A percentile compares a stretch with the other conserved stretches of the same genome.
Evolutionary conservation across 345 rosid genomes (phyloP).

Genomic region (Syzygium jambos): DNA sequence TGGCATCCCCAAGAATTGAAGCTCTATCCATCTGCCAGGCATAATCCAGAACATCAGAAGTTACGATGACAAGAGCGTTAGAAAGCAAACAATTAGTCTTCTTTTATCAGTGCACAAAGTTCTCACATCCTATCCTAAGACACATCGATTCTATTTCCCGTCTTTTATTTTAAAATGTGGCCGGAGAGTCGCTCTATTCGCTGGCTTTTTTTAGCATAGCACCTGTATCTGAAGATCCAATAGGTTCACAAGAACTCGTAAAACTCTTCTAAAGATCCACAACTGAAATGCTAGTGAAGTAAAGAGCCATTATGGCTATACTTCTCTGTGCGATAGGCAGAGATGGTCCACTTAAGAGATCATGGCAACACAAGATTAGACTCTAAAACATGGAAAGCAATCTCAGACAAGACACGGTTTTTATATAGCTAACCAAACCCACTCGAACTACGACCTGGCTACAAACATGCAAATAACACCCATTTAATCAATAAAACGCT

Average conservation of each 20-base stretch:
- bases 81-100: neutral
- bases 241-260: neutral
- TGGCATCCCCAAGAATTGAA: constrained; percentile 93
- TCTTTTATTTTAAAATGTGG: neutral
- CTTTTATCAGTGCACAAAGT: neutral
- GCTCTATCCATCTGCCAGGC: constrained; percentile 88
- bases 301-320: neutral
- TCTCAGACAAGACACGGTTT: neutral
- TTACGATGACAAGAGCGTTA: neutral
- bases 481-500: neutral
- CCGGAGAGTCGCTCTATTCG: neutral
- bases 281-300: neutral
- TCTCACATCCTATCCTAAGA: neutral
- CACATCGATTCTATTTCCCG: neutral
- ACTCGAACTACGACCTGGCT: neutral
- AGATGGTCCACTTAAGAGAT: neutral
- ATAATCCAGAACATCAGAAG: neutral
- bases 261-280: neutral
- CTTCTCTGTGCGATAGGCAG: neutral
- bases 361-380: neutral
- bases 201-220: neutral
- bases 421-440: neutral
- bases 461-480: neutral
- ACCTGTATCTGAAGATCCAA: neutral
- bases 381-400: neutral